Conservation (phyloP, 2,329 filamentous ascomycete genomes). For the Paecilomyces sp. region DNA sequence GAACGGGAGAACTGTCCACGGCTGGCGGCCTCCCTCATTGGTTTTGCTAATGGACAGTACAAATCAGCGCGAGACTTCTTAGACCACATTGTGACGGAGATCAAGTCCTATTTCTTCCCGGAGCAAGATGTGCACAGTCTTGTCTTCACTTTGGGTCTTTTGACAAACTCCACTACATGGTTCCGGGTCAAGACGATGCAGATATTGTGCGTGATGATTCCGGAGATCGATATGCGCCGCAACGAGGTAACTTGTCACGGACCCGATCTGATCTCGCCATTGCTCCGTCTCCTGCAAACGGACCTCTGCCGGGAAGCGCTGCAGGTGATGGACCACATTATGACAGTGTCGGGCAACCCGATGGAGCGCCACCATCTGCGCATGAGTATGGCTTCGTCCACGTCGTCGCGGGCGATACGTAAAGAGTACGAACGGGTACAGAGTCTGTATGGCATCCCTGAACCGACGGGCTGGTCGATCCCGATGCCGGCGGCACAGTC, state of each 20-base stretch:
- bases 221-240: constrained; percentile 87
- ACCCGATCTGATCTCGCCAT: constrained; percentile 87
- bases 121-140: constrained; percentile 75
- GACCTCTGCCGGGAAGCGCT: constrained; percentile 90
- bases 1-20: constrained; percentile 62
- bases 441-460: constrained; percentile 92
- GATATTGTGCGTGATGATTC: constrained; percentile 75
- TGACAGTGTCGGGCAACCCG: constrained; percentile 84
- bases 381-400: constrained; percentile 89
- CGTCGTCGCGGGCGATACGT: constrained; percentile 73
- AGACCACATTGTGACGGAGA: constrained; percentile 61
- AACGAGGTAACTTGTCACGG: constrained; percentile 84
- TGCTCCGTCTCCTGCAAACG: constrained; percentile 82
- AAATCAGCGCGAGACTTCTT: constrained; percentile 69
- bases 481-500: constrained; percentile 88
- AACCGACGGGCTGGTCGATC: constrained; percentile 92
- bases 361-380: constrained; percentile 91
- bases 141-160: constrained; percentile 80
- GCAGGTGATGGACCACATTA: constrained; percentile 87
- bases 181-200: constrained; percentile 92
- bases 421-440: constrained; percentile 95
- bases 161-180: constrained; percentile 84
- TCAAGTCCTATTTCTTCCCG: constrained; percentile 74
- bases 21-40: constrained; percentile 62
- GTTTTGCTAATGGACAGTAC: constrained; percentile 62